Evolutionary conservation across 78 protist species (phyloP).

Genomic region (Isochrysis galbana): DNA sequence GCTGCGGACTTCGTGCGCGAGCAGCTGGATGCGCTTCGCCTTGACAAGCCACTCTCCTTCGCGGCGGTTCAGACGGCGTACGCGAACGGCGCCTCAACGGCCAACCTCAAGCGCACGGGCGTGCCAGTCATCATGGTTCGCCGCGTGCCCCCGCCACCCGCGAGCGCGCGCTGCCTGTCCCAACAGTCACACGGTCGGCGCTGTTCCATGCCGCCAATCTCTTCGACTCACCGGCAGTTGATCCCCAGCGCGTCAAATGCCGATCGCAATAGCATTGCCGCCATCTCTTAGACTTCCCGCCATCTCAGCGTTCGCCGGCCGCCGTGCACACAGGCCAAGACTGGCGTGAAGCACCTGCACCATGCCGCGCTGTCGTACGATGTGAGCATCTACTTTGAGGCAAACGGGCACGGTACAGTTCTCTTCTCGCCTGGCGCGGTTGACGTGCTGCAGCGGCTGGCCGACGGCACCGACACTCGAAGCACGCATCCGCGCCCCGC

Average conservation of each 20-base stretch:
- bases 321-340: no score
- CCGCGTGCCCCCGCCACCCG: no score
- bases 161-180: no score
- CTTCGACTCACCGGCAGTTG: no score
- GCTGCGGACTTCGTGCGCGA: slow-evolving; percentile 11
- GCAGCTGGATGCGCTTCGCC: background rate
- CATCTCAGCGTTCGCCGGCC: no score
- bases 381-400: slow-evolving; percentile 84
- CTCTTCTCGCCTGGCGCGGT: slow-evolving; percentile 25
- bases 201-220: no score
- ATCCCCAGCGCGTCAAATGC: no score
- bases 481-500: background rate
- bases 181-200: no score
- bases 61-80: slow-evolving; percentile 16
- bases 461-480: background rate
- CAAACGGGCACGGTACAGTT: slow-evolving; percentile 9
- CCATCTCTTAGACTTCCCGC: no score
- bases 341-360: slow-evolving; percentile 85
- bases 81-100: slow-evolving; percentile 30
- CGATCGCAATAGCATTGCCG: no score
- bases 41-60: background rate
- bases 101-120: background rate
- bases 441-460: background rate
- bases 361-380: slow-evolving; percentile 62
- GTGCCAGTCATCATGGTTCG: background rate